Evolutionary conservation across 2,329 filamentous ascomycete genomes (phyloP), one percentile per base, ranked within the genome.

Genomic region (Pyrenochaeta sp.): DNA sequence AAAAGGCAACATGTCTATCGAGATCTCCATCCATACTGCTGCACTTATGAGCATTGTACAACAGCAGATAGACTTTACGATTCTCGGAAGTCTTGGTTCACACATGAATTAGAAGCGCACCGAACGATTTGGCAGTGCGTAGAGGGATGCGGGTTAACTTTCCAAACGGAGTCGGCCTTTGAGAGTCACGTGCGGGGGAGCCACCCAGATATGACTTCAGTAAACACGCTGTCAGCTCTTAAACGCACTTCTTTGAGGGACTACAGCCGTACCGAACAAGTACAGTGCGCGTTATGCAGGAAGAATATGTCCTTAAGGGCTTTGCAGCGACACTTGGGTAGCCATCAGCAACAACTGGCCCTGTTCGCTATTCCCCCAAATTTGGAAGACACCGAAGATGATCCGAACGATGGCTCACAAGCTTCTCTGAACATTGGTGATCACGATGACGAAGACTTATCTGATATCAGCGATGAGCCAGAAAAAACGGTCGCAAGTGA

Each of bases 21-120:
- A 40, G 68, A 72, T 46, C 55, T 72, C 4, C 68, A 69, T 36
- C 65, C 66, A 2, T 70, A 69, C 42, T 64, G 56, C 25, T 72
- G 70, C 34, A 72, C 68, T 0, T 69, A 63, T 32, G 58, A 67
- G 30, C 10, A 64, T 7, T 73, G 65, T 28, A 44, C 56, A 2
- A 67, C 61, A 25, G 59, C 64, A 9, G 64, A 71, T 27, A 61
- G 63, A n/a, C 57, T 71, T 1, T 71, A 62, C 25, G 63, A 66
- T 10, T 68, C 69, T 2, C 60, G 60, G 0, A 61, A 65, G 39
- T 52, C 57, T 3, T 71, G 68, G 68, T 70, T 67, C 28, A 46
- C 54, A n/a, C 68, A 72, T 45, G 68, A 72, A 34, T 50, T 69
- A 1, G 54, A 68, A 28, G 64, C 59, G 13, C 69, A 71, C 37